Base-by-base conservation (phyloP, 2,329 filamentous ascomycete genomes). In the Alternaria solani region DNA sequence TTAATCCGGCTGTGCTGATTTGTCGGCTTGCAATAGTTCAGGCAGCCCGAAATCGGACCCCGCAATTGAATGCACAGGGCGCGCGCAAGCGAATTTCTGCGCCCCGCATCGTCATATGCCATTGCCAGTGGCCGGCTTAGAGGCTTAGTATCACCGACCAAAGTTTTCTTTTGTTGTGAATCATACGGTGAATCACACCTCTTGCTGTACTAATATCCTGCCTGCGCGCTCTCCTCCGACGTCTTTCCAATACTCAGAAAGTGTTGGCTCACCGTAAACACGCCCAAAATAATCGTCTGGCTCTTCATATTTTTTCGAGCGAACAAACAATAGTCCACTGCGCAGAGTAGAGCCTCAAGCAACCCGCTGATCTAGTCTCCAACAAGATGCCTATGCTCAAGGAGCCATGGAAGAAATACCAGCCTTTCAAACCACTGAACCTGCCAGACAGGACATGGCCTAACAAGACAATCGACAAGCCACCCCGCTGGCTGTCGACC, bases 401-500 rank as follows among this genome's bases (percentile, higher is more conserved):
- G 73, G 88, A 93, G 70, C 90, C 91, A 41, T 92, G 86, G 69
- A 89, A 84, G 71, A 94, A 94, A 79, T 94, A 94, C 84, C 88
- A 86, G 79, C 82, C 82, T 54, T 93, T 93, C 78, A 83, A 84
- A 70, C 87, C 88, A 61, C 73, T 91, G 55, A 80, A 91, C 73
- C 82, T 93, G 41, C 87, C 88, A 28, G 83, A 92, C 78, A 85
- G 91, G 38, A 87, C 91, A 90, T 96, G 93, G 93, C 93, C 93
- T 11, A 87, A 86, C 76, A 94, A 91, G 82, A 88, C 86, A 41
- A 86, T 97, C 72, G 87, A 92, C 73, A 95, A 94, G 81, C 87
- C 94, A 51, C 94, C 93, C 36, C 86, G 94, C 73, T 98, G 94
- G 94, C 88, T 97, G 75, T 91, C 91, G 44, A 96, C 93, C 41